Evolutionary conservation across 208 protist species (phyloP), one percentile per base, ranked within the genome.

Genomic region (Acanthamoeba sp.): DNA sequence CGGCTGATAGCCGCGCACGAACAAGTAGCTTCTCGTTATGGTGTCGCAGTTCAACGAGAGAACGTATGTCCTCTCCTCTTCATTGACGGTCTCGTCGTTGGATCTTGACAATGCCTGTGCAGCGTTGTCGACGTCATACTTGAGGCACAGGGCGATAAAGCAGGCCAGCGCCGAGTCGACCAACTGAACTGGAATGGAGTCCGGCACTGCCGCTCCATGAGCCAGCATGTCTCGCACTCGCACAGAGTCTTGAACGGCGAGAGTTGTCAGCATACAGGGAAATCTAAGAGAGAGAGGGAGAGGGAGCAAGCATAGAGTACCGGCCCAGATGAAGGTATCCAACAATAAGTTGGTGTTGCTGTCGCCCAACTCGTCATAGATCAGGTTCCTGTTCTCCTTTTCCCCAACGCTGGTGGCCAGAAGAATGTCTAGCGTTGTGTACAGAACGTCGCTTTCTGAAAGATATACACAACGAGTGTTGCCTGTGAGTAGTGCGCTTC

Each of bases 261-360:
- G 66, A 20, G 24, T 22, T 32, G 24, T 76, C n/a, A 76, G 24
- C 36, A 2, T 9, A 34, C 34, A 42, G 71, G 6, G n/a, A 20
- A 80, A 45, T 9, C 9, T 29, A 27, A 73, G 64, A 27, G 9
- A 73, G 27, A 73, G 34, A 73, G n/a, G 20, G 12, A 18, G 64
- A 6, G 34, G 27, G 38, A 38, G 34, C 20, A 73, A 18, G 20
- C 16, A 1, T 40, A 18, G 10, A 29, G 78, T 87, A 87, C 78
- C 78, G n/a, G 20, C 78, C 78, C 78, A 87, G n/a, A 87, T 50
- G 78, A 87, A 87, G 78, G 32, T 87, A 27, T 87, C 78, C n/a
- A 87, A 40, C 0, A 87, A 29, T 9, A 59, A 4, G 78, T 87
- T 87, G 29, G 34, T 59, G 10, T 42, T 34, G 78, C 36, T 22